Evolutionary conservation across 2,329 filamentous ascomycete species (phyloP).

Genomic region (Aureobasidium pullulans): DNA sequence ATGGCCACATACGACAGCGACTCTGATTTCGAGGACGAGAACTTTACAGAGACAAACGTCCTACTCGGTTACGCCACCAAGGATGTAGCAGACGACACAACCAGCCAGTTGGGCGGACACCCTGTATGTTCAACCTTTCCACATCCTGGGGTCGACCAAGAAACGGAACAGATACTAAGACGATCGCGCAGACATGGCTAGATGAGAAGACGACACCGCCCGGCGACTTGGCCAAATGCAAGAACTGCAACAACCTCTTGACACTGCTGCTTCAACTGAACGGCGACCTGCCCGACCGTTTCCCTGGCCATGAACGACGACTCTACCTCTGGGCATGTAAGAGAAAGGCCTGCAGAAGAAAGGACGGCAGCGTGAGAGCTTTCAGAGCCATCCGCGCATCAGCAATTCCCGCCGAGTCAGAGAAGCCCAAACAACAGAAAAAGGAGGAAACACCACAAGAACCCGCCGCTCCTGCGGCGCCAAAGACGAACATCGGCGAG

Average conservation of each 20-base stretch:
- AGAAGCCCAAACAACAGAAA: conserved; percentile 26
- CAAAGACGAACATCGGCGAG: conserved; percentile 52
- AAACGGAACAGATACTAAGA: not conserved
- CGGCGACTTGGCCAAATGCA: conserved; percentile 73
- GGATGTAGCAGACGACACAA: conserved; percentile 69
- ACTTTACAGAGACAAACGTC: conserved; percentile 75
- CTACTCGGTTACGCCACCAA: conserved; percentile 82
- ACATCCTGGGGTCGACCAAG: not conserved
- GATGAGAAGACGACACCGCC: conserved; percentile 64
- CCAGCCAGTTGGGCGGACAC: conserved; percentile 80
- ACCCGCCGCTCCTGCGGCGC: conserved; percentile 17
- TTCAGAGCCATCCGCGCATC: conserved; percentile 59
- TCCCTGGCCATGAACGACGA: conserved; percentile 78
- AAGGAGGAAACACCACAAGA: conserved; percentile 20
- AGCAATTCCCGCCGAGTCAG: conserved; percentile 12
- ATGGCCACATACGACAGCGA: conserved; percentile 67
- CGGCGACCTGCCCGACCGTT: conserved; percentile 77
- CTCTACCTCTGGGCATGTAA: conserved; percentile 82
- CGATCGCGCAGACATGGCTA: conserved; percentile 61
- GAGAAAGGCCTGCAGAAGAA: conserved; percentile 69
- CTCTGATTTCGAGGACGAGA: conserved; percentile 67
- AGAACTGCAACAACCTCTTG: conserved; percentile 77
- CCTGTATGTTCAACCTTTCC: conserved; percentile 57
- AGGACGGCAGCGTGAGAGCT: conserved; percentile 71
- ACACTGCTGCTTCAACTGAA: conserved; percentile 83